Evolutionary conservation across 805 yeast genomes (phyloP).

Genomic region (Ogataea chonburiensis): DNA sequence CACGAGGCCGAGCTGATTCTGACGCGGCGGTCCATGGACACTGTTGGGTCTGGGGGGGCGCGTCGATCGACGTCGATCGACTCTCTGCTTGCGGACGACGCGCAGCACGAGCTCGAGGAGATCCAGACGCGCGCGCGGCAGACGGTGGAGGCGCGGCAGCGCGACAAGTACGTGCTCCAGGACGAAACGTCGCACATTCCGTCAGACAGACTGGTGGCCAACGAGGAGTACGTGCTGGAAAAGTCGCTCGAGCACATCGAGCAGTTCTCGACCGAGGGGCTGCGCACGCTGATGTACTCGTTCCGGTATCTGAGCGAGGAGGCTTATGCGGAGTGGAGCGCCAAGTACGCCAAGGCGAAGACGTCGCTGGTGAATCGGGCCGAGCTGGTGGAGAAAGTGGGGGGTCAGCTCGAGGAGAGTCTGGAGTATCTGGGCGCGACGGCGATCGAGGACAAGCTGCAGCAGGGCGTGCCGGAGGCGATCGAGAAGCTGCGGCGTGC

Average conservation of each 20-base stretch:
- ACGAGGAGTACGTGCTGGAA: conserved; percentile 78
- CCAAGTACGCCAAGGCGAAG: conserved; percentile 69
- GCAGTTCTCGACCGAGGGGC: conserved; percentile 91
- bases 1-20: conserved; percentile 76
- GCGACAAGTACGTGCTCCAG: conserved; percentile 43
- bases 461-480: conserved; percentile 94
- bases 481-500: conserved; percentile 91
- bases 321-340: conserved; percentile 67
- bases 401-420: conserved; percentile 67
- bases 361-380: conserved; percentile 70
- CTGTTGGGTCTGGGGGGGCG: conserved; percentile 23
- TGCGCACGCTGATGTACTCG: conserved; percentile 84
- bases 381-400: conserved; percentile 64
- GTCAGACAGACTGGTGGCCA: conserved; percentile 56
- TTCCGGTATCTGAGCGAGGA: conserved; percentile 63
- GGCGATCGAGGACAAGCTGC: conserved; percentile 95
- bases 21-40: conserved; percentile 49
- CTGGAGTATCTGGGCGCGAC: conserved; percentile 84
- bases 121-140: conserved; percentile 53
- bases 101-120: conserved; percentile 53
- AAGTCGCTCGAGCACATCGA: conserved; percentile 87
- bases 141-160: conserved; percentile 60
- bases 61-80: conserved; percentile 30
- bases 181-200: conserved; percentile 42
- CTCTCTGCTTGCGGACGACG: conserved; percentile 33